Evolutionary conservation across 2,329 filamentous ascomycete genomes (phyloP).

Genomic region (Phialophora chinensis): DNA sequence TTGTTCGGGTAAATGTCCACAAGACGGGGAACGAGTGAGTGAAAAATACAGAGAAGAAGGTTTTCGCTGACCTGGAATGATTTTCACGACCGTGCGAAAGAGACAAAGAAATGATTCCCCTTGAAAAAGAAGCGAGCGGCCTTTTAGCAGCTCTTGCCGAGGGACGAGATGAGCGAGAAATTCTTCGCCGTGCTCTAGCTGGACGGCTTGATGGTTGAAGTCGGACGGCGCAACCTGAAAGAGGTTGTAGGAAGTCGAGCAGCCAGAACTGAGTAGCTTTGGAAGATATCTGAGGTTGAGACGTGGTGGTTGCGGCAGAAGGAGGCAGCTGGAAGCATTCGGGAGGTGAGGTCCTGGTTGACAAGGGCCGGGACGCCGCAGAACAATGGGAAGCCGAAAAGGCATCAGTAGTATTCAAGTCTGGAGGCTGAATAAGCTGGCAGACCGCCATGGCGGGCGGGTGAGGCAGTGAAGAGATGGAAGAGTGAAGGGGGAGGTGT

Average conservation of each 20-base stretch:
- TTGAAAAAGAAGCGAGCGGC: background rate
- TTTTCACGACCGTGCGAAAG: background rate
- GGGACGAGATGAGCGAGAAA: conserved; percentile 6
- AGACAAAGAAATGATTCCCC: background rate
- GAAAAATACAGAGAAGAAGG: background rate
- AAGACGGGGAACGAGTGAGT: background rate
- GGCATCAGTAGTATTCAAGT: conserved; percentile 21
- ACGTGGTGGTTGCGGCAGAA: conserved; percentile 15
- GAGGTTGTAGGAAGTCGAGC: conserved; percentile 16
- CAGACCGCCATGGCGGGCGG: conserved; percentile 13
- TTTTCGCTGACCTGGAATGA: conserved; percentile 8
- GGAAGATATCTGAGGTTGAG: conserved; percentile 17
- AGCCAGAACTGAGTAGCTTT: conserved; percentile 23
- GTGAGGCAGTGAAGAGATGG: conserved; percentile 4
- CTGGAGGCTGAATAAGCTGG: conserved; percentile 16
- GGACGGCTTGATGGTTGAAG: background rate
- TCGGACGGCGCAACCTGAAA: conserved; percentile 14
- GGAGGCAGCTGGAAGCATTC: conserved; percentile 31
- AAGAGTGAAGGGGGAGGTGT: conserved; percentile 2
- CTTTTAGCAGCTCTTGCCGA: conserved; percentile 13
- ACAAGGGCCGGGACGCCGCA: conserved; percentile 11
- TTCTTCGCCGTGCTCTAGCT: conserved; percentile 6
- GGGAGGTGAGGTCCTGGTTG: conserved; percentile 21
- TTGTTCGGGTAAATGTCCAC: background rate
- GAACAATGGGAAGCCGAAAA: conserved; percentile 16